Evolutionary conservation across 768 basidiomycete genomes (phyloP).

Genomic region (Amanita rimosa): DNA sequence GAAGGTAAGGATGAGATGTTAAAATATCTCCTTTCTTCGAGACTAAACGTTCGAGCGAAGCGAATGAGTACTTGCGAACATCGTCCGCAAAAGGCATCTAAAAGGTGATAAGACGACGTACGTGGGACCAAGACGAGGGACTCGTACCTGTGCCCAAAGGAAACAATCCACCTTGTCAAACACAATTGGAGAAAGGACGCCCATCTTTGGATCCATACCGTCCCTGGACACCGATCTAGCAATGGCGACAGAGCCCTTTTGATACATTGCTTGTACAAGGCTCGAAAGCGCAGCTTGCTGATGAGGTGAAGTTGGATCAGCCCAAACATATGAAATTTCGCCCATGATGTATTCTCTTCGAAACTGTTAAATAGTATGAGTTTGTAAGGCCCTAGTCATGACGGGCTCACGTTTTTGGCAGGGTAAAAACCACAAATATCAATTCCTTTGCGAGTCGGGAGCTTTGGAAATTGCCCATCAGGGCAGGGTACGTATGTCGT

Average conservation of each 20-base stretch:
- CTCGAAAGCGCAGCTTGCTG: slow-evolving; percentile 84
- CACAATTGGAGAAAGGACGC: slow-evolving; percentile 52
- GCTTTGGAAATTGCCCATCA: slow-evolving; percentile 68
- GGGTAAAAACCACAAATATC: slow-evolving; percentile 83
- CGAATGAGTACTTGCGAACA: slow-evolving; percentile 77
- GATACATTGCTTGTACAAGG: slow-evolving; percentile 72
- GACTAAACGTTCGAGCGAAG: slow-evolving; percentile 62
- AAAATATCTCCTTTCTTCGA: slow-evolving; percentile 68
- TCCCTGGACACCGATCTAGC: slow-evolving; percentile 74
- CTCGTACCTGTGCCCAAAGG: slow-evolving; percentile 68
- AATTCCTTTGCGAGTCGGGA: slow-evolving; percentile 75
- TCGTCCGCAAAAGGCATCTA: slow-evolving; percentile 97
- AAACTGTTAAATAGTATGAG: slow-evolving; percentile 36
- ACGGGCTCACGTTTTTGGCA: slow-evolving; percentile 40
- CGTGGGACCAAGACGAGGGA: not conserved
- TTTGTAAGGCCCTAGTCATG: not conserved
- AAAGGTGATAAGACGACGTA: not conserved
- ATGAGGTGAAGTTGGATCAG: slow-evolving; percentile 48
- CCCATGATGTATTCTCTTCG: slow-evolving; percentile 75
- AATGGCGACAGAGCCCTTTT: slow-evolving; percentile 60
- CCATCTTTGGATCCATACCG: slow-evolving; percentile 76
- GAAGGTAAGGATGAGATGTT: slow-evolving; percentile 70
- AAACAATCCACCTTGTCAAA: slow-evolving; percentile 69
- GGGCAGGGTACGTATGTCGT: slow-evolving; percentile 80
- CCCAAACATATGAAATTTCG: slow-evolving; percentile 82